Evolutionary conservation across 202 grass and related monocot genomes (phyloP), one percentile per base, ranked within the genome.

Genomic region (Zoysia matrella): DNA sequence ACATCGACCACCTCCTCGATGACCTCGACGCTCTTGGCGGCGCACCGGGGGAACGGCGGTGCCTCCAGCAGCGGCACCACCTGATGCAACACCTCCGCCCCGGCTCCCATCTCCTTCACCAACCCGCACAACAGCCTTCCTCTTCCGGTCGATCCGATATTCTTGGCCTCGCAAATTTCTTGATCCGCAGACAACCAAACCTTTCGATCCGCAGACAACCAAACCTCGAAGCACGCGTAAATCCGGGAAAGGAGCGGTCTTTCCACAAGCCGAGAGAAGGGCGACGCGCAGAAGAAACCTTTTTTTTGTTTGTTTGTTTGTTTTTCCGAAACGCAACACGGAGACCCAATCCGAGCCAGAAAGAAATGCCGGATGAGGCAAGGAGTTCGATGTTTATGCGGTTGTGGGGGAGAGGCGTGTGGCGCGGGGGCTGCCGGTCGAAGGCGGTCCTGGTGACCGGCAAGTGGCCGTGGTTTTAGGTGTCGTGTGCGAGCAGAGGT

Each of bases 101-200:
- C 95, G 45, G 92, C 95, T 53, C 93, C 95, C 92, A 98, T 98
- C 76, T 85, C 82, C 71, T 72, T 39, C 16, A 60, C 87, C 69
- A 54, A 86, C 49, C 40, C 50, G 30, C 80, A 66, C 76, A 71
- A n/a, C 75, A 3, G 48, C 6, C 11, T 18, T 15, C 56, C 22
- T 30, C 22, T 30, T 30, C 22, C 22, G 22, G 22, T 30, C 22
- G 22, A 30, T 30, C 22, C 22, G 22, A 30, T 30, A 30, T 30
- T 30, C 22, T 30, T 74, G 44, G 52, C 50, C 49, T 61, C 44
- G 8, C n/a, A 62, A 42, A 13, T 4, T 41, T 61, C 12, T 1
- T 51, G 4, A 9, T 78, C 13, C 49, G 40, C 39, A 30, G 22
- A 40, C 10, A 54, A n/a, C 73, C 60, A 54, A 53, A 63, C 81